Conservation (phyloP, 2,329 filamentous ascomycete genomes). For the Diaporthe longicolla region DNA sequence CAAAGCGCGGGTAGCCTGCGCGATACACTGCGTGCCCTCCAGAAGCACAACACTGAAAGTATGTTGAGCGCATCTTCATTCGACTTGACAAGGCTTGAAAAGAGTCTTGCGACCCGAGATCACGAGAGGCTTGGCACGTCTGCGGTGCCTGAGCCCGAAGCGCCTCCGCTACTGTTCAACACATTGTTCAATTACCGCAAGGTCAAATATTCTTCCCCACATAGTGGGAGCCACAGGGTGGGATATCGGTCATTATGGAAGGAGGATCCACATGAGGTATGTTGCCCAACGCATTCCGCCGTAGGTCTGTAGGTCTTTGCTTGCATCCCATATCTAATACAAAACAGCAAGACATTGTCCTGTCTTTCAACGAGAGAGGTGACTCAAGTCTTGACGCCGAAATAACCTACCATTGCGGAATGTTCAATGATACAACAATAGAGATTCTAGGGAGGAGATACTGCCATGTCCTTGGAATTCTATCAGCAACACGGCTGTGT, state of each 20-base stretch:
- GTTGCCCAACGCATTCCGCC: background rate
- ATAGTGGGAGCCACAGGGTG: background rate
- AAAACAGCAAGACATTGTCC: background rate
- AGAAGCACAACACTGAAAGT: background rate
- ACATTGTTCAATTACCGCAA: background rate
- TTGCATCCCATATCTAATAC: background rate
- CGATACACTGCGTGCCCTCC: background rate
- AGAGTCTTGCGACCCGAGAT: background rate
- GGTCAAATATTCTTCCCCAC: background rate
- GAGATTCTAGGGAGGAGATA: background rate
- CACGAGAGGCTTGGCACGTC: background rate
- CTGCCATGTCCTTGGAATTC: background rate
- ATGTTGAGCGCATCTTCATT: background rate
- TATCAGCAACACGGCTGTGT: background rate
- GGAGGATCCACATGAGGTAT: background rate
- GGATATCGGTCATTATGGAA: background rate
- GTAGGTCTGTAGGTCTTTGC: background rate
- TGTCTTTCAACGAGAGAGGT: background rate
- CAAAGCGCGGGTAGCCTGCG: background rate
- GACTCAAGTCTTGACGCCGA: background rate
- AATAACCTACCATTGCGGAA: background rate
- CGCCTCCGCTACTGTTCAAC: background rate
- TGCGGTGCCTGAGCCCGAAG: background rate
- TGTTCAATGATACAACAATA: background rate
- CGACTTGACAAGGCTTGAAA: background rate